Conservation (phyloP, 345 rosid species). For the Hypericum perforatum region DNA sequence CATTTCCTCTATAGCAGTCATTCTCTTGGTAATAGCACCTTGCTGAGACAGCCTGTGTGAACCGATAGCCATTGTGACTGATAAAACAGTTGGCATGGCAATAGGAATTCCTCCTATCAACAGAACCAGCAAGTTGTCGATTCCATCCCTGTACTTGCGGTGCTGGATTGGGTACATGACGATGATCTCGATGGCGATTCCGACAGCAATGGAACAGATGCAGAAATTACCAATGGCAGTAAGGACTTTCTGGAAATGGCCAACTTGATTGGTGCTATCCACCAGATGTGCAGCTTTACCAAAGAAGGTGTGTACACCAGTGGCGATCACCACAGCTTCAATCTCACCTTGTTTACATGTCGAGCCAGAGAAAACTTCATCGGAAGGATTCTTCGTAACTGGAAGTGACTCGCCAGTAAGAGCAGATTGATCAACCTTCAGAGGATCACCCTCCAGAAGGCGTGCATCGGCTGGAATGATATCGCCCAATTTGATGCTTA, state of each 20-base stretch:
- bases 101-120: slow-evolving; percentile 92
- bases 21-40: slow-evolving; percentile 90
- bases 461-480: slow-evolving; percentile 94
- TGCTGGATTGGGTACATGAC: slow-evolving; percentile 80
- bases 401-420: slow-evolving; percentile 95
- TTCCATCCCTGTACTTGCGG: slow-evolving; percentile 67
- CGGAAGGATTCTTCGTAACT: slow-evolving; percentile 62
- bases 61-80: slow-evolving; percentile 96
- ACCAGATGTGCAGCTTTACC: slow-evolving; percentile 98
- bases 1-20: slow-evolving; percentile 97
- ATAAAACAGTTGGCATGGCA: slow-evolving; percentile 88
- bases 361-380: slow-evolving; percentile 85
- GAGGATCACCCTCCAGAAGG: slow-evolving; percentile 87
- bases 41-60: slow-evolving; percentile 77
- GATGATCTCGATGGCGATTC: slow-evolving; percentile 48
- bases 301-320: slow-evolving; percentile 89
- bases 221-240: slow-evolving; percentile 93
- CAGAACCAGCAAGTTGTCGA: slow-evolving; percentile 76
- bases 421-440: slow-evolving; percentile 86
- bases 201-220: slow-evolving; percentile 75
- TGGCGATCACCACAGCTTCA: slow-evolving; percentile 84
- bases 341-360: slow-evolving; percentile 89
- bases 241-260: slow-evolving; percentile 80
- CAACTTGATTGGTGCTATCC: slow-evolving; percentile 78
- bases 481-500: slow-evolving; percentile 79